Evolutionary conservation across 2,329 filamentous ascomycete genomes (phyloP), one percentile per base, ranked within the genome.

Genomic region (Nemania sp.): DNA sequence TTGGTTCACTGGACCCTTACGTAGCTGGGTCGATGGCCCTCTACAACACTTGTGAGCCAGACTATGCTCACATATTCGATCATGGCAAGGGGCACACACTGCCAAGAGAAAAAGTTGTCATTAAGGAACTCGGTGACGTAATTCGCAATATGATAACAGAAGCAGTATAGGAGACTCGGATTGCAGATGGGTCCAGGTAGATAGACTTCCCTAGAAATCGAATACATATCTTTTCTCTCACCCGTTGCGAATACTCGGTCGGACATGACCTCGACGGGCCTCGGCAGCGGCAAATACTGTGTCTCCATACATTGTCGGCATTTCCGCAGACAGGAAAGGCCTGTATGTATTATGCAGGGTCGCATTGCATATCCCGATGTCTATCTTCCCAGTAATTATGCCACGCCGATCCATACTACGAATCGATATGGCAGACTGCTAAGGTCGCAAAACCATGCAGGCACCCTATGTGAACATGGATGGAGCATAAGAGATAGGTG

Each of bases 31-130:
- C 80, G 2, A 76, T 85, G 71, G 81, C 82, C 0, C 73, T 86
- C 3, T 86, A 80, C 69, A 83, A 83, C 59, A 75, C 84, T 20
- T 87, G 83, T 59, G 80, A 86, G 41, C 77, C 76, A 0, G 82
- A 86, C 52, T 78, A 72, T 1, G 82, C 82, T 0, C 74, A 77
- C 28, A 73, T 86, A n/a, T 86, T 86, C 56, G 83, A 87, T 60
- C 82, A 86, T 57, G 83, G 81, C 4, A 85, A 85, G 62, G 84
- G 83, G 0, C 84, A 87, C 63, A 85, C 81, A 0, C 71, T 86
- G 4, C 83, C 84, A 0, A 72, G 81, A 56, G 79, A 82, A 50
- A 73, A 72, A 49, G 72, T 70, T 12, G 77, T 77, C 0, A 72
- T 80, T 49, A 72, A 72, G 57, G 77, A 80, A 59, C 66, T 81